These are phyloP conservation scores for Sesbania bispinosa DNA, from an alignment of 306 rosid genomes.

Conservation along the genomic window DNA sequence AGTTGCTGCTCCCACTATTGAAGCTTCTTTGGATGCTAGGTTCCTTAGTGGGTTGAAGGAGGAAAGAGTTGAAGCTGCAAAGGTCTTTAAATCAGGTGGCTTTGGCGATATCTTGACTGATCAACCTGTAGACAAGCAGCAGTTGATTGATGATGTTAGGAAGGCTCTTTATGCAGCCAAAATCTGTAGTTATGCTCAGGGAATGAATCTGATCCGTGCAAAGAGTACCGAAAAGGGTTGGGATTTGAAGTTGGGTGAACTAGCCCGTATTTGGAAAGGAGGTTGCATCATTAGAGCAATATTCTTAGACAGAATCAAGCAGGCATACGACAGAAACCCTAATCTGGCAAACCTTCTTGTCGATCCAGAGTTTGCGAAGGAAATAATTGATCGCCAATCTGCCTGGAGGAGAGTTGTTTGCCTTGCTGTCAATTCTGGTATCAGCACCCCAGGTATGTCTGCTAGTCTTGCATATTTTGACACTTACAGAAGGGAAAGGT, in stretches of 20 bases:
- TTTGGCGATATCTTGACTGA: constrained; percentile 51
- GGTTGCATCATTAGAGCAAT: constrained; percentile 89
- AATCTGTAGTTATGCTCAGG: constrained; percentile 95
- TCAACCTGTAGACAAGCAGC: constrained; percentile 63
- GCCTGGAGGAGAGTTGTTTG: constrained; percentile 89
- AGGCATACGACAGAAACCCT: constrained; percentile 78
- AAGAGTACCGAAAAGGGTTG: constrained; percentile 87
- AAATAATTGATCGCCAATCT: constrained; percentile 76
- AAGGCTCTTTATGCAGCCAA: constrained; percentile 89
- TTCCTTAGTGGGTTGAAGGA: constrained; percentile 92
- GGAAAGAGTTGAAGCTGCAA: constrained; percentile 83
- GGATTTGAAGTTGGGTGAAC: constrained; percentile 73
- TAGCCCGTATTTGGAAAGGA: constrained; percentile 96
- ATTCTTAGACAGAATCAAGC: constrained; percentile 81
- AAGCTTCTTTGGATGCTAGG: constrained; percentile 88
- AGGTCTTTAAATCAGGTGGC: constrained; percentile 69
- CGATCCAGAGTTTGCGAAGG: constrained; percentile 90
- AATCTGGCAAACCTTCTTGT: constrained; percentile 89
- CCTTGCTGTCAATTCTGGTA: constrained; percentile 83
- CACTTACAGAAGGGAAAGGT: constrained; percentile 67
- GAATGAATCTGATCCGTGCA: constrained; percentile 92
- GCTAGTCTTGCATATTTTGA: constrained; percentile 93
- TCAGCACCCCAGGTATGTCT: constrained; percentile 93
- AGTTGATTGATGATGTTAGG: constrained; percentile 80
- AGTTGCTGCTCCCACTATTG: constrained; percentile 91